Evolutionary conservation across 345 rosid species (phyloP), one percentile per base, ranked within the genome.

Genomic region (Eucalyptus curtisii): DNA sequence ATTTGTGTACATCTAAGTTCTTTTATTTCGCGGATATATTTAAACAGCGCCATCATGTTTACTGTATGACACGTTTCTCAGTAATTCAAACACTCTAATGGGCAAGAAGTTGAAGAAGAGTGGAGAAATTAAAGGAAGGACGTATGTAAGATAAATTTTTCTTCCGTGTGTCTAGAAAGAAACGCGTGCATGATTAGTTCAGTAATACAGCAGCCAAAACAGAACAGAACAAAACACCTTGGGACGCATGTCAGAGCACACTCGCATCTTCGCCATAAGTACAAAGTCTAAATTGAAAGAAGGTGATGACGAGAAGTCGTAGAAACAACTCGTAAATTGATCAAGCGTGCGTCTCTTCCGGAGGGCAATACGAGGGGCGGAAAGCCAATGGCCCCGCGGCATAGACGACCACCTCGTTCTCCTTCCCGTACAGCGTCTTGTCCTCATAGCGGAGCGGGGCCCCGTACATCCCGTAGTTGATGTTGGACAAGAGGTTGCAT

Each of bases 311-410:
- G 76, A 64, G 17, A 52, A 52, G 57, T 3, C 57, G 57, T 52
- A 52, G 19, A 64, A 64, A 20, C 76, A n/a, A n/a, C 37, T n/a
- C 37, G 24, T 17, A 24, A 45, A n/a, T 49, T n/a, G 40, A 85
- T 85, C 50, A 85, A 53, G 45, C 68, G 68, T 81, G 86, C 22
- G 87, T 82, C 87, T 61, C 82, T 30, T 61, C 59, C 33, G 93
- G 89, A 86, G 94, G 91, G 92, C 99, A 97, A 6, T 92, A 88
- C 25, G 92, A 87, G 37, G 97, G 97, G 49, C 96, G 97, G 94
- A 97, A 97, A 90, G 99, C 98, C 93, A 96, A 87, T 37, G 99
- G 99, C 31, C 98, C 99, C 6, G 99, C 95, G 49, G 98, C 94
- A 87, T 95, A 96, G 88, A 97, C 20, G 86, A 94, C 96, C 40